phyloP scores from a whole-genome alignment of 1,284 basidiomycete genomes.

The Heterobasidion irregulare region DNA sequence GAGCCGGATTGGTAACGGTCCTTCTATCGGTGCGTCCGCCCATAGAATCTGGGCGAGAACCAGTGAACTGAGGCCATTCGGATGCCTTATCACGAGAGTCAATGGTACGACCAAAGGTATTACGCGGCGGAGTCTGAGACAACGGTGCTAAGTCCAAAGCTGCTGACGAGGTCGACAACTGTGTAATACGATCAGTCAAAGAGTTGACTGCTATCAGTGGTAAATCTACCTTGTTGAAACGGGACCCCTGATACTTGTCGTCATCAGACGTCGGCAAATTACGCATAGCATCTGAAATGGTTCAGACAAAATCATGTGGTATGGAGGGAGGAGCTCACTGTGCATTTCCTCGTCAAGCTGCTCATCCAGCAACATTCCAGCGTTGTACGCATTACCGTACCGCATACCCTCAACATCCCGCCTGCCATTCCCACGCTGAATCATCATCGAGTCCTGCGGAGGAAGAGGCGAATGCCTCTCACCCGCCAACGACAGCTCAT shows the following conservation, averaged over 20 bases:
- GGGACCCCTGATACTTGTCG: slow-evolving; percentile 67
- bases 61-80: slow-evolving; percentile 89
- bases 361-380: slow-evolving; percentile 84
- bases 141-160: slow-evolving; percentile 89
- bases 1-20: slow-evolving; percentile 63
- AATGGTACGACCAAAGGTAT: slow-evolving; percentile 48
- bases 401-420: slow-evolving; percentile 45
- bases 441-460: slow-evolving; percentile 27
- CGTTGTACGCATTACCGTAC: slow-evolving; percentile 59
- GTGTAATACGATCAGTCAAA: slow-evolving; percentile 2
- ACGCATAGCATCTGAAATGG: slow-evolving; percentile 72
- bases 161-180: slow-evolving; percentile 86
- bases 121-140: slow-evolving; percentile 71
- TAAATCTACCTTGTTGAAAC: slow-evolving; percentile 56
- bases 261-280: slow-evolving; percentile 89
- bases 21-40: slow-evolving; percentile 46
- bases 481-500: slow-evolving; percentile 56
- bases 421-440: slow-evolving; percentile 33
- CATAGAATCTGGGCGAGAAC: slow-evolving; percentile 39
- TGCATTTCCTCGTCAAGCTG: slow-evolving; percentile 88
- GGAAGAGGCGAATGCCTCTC: slow-evolving; percentile 53
- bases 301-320: slow-evolving; percentile 12
- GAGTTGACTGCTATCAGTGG: slow-evolving; percentile 1
- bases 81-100: slow-evolving; percentile 69
- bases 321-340: slow-evolving; percentile 43